Conservation (phyloP, 2,329 filamentous ascomycete species). For the Aureobasidium sp. region DNA sequence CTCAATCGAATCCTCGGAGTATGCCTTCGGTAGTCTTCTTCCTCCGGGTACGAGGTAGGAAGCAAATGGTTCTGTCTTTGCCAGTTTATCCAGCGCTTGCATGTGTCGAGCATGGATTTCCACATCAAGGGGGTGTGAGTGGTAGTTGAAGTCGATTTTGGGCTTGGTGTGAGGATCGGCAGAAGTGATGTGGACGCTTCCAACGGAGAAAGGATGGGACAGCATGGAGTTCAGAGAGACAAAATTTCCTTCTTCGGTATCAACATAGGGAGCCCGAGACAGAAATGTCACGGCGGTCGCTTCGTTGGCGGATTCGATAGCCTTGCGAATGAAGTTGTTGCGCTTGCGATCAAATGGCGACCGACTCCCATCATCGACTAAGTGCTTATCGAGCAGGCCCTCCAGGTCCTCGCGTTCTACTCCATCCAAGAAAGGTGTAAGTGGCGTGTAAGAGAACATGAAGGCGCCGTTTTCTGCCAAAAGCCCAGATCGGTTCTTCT, state of each 20-base stretch:
- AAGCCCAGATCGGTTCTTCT: neutral
- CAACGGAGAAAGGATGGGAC: slow-evolving; percentile 20
- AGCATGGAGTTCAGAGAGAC: slow-evolving; percentile 18
- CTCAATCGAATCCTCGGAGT: slow-evolving; percentile 13
- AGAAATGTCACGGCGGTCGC: neutral
- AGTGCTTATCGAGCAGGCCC: neutral
- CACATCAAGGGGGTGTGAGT: slow-evolving; percentile 22
- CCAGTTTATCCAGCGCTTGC: slow-evolving; percentile 32
- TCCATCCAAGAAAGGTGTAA: neutral
- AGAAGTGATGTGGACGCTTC: slow-evolving; percentile 20
- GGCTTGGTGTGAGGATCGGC: slow-evolving; percentile 15
- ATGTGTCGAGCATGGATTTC: slow-evolving; percentile 22
- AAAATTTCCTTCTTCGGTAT: slow-evolving; percentile 15
- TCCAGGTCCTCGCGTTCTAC: neutral
- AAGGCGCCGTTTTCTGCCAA: neutral
- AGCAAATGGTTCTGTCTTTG: slow-evolving; percentile 30
- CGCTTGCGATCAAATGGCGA: neutral
- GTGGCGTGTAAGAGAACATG: slow-evolving; percentile 2
- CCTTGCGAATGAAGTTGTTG: neutral
- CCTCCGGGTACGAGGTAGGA: slow-evolving; percentile 18
- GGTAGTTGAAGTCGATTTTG: slow-evolving; percentile 21
- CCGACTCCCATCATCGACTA: neutral
- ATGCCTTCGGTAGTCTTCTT: slow-evolving; percentile 11
- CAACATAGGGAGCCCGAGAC: no score
- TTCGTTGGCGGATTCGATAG: neutral